Evolutionary conservation across 139 green algal genomes (phyloP).

Genomic region (Asterochloris sp.): DNA sequence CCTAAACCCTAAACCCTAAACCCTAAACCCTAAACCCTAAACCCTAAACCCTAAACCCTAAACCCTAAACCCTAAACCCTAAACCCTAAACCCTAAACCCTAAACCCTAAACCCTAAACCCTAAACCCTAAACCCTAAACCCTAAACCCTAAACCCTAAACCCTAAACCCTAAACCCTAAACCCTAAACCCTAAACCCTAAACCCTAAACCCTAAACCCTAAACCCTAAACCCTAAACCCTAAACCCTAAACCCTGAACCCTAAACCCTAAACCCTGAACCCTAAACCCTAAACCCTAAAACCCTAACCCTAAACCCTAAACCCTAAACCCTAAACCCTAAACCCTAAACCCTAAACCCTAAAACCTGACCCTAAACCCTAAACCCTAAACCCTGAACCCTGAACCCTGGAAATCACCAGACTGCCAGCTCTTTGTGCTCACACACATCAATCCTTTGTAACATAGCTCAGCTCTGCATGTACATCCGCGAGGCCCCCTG

Average conservation of each 20-base stretch:
- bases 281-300: slow-evolving; percentile 20
- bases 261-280: slow-evolving; percentile 13
- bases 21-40: slow-evolving; percentile 1
- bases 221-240: slow-evolving; percentile 24
- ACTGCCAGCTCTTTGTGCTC: background rate
- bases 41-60: slow-evolving; percentile 1
- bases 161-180: slow-evolving; percentile 20
- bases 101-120: slow-evolving; percentile 11
- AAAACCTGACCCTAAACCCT: slow-evolving; percentile 20
- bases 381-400: slow-evolving; percentile 11
- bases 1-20: too few species aligned
- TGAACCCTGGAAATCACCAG: background rate
- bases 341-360: slow-evolving; percentile 18
- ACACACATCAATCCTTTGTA: background rate
- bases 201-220: slow-evolving; percentile 22
- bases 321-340: slow-evolving; percentile 13
- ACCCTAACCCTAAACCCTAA: slow-evolving; percentile 22
- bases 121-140: slow-evolving; percentile 21
- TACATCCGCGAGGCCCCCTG: background rate
- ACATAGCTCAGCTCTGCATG: background rate
- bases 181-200: slow-evolving; percentile 15
- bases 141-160: slow-evolving; percentile 23
- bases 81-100: slow-evolving; percentile 2
- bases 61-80: background rate
- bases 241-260: slow-evolving; percentile 18